Base-by-base conservation (phyloP, 352 stramenopile genomes). In the Pythium sukuiense region DNA sequence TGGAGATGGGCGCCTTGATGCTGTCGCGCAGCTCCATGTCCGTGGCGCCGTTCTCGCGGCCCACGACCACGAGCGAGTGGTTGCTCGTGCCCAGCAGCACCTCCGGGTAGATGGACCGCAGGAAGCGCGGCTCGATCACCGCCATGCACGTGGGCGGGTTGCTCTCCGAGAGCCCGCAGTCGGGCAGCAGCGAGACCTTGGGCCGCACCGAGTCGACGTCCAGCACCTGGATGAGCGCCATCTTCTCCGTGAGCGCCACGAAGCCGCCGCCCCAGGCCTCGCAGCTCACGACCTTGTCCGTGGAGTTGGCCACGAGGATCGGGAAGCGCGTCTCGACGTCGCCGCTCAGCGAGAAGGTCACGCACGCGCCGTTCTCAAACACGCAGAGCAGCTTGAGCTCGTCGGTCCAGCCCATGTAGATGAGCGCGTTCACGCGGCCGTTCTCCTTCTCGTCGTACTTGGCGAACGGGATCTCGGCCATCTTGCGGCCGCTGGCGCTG, bases 41-140 rank as follows among this genome's bases (percentile, higher is more conserved):
- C 30, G 83, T 69, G 26, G 76, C 76, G 45, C 79, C 79, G 37
- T 76, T 80, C 41, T 90, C 80, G 59, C 89, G 91, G 67, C 73
- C 87, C 50, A 93, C 82, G 33, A 91, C 66, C 27, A 98, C 79
- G 27, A 98, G 81, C 35, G 94, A 98, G 57, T 87, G 84, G 64
- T 97, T 87, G 18, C 85, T 93, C 14, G 93, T 98, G 9, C 90
- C 93, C 7, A 99, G 74, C n/a, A 98, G 87, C 7, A 98, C 86
- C 74, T 98, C 95, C 0, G 94, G 92, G 63, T 96, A 91, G 54
- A 90, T 85, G 20, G 82, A 96, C 33, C 95, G 90, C 37, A 97
- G 89, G 66, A 97, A 96, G 18, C 90, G 90, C 18, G 93, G 85
- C 58, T 97, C 81, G 0, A 99, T 69, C n/a, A 98, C 90, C 0